Evolutionary conservation across 2,329 filamentous ascomycete genomes (phyloP), one percentile per base, ranked within the genome.

Genomic region (Beauveria rudraprayagi): DNA sequence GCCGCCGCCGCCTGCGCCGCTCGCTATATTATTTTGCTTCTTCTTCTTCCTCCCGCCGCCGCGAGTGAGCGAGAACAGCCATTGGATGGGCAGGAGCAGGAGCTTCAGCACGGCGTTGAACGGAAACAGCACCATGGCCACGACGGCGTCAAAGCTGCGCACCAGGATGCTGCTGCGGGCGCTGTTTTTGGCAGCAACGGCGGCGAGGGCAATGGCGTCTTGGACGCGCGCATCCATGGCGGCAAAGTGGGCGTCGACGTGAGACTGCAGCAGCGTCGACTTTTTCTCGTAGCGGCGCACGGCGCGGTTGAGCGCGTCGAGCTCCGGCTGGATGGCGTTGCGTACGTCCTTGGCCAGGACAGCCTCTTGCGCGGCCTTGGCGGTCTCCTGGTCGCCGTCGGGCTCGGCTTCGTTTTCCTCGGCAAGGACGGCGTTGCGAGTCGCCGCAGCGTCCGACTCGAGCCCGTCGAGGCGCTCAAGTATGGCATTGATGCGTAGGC

Each of bases 281-380:
- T 92, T 90, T 76, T 96, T 97, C 76, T 97, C 93, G 68, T 96
- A 96, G 41, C 91, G 86, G 22, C 93, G 84, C 50, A 97, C 89
- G 4, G 93, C 92, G 53, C 93, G 87, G 67, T 92, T 94, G 37
- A 97, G 78, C 0, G 91, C 90, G 67, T 97, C 92, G 6, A 97
- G 80, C 62, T 97, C 91, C 0, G 91, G 88, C 66, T 92, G 89
- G 11, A 93, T 78, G 30, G 79, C 77, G 63, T 83, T 84, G 47
- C 85, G 83, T 14, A 90, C 80, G 62, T 90, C 86, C 5, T 77
- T 78, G 52, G 78, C 75, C 43, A 82, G 71, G 3, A 72, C 75
- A 6, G 77, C 71, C 63, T 77, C 71, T 65, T 78, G 73, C 57
- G 78, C 77, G 26, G 57, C 48, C 54, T 71, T 73, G 19, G 65